Base-by-base conservation (phyloP, 257 asterid genomes). In the Eucommia ulmoides region DNA sequence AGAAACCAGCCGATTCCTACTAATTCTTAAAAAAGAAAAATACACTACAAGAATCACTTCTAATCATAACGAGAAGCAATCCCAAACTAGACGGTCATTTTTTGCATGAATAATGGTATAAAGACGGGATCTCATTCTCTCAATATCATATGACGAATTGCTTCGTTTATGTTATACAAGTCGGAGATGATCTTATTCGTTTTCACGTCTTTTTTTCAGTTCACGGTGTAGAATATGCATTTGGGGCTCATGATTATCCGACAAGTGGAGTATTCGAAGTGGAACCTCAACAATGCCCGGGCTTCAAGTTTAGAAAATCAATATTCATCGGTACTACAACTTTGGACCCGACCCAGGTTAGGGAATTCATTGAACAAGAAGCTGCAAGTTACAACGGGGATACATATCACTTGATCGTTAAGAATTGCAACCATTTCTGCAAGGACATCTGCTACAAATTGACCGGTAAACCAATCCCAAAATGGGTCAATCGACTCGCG, bases 371-470 rank as follows among this genome's bases (percentile, higher is more conserved):
- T 59, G 94, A 84, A 60, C 73, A 74, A 47, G 80, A 79, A 77
- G 83, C 95, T 45, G 83, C 88, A 53, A 66, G 69, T 65, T 88
- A 79, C 68, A 84, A 79, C 17, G 97, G 97, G 1, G 92, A 88
- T 58, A 60, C 94, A 0, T 84, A 88, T 49, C 97, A 88, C 75
- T 75, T 88, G 74, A 88, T 88, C 50, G 88, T 72, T 45, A 88
- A 88, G 82, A 88, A 88, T 66, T 88, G 95, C 73, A 88, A 88
- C 61, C 97, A 88, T 74, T 88, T 88, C 61, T 88, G 94, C 82
- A 79, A 84, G 58, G 97, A 88, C 54, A 72, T 81, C 53, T 84
- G 95, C 62, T 59, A 69, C 72, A 70, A 79, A 77, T 66, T 88
- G 55, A 84, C 97, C 0, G 93, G 97, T 52, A 81, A 85, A 56